phyloP scores from a whole-genome alignment of 345 rosid genomes.

The Murraya koenigii region DNA sequence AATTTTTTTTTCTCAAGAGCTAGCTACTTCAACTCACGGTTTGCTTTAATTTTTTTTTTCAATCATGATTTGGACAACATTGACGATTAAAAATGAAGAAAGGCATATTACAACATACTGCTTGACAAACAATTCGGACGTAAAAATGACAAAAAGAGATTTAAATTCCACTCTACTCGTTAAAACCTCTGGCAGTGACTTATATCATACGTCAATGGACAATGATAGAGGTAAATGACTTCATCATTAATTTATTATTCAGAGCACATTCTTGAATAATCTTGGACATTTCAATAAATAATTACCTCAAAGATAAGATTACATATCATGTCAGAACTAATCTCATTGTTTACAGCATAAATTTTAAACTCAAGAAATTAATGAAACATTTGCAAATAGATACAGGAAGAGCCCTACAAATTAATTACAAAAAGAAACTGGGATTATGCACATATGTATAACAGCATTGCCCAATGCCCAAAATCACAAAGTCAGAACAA shows the following conservation, averaged over 20 bases:
- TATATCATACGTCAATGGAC: neutral
- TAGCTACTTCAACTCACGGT: neutral
- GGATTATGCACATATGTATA: conserved; percentile 30
- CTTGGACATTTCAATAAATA: conserved; percentile 15
- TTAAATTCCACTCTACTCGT: neutral
- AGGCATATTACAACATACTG: neutral
- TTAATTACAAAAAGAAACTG: conserved; percentile 32
- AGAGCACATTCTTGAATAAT: neutral
- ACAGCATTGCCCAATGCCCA: conserved; percentile 16
- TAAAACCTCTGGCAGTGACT: neutral
- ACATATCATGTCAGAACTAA: conserved; percentile 10
- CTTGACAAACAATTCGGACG: neutral
- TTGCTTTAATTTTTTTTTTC: neutral
- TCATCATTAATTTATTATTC: neutral
- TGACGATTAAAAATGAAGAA: neutral
- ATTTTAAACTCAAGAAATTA: conserved; percentile 21
- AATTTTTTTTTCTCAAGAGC: neutral
- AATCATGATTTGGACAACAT: conserved; percentile 3
- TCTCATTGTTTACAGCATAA: conserved; percentile 14
- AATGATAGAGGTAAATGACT: neutral
- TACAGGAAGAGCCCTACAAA: conserved; percentile 15
- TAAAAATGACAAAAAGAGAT: neutral
- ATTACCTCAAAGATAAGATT: conserved; percentile 19
- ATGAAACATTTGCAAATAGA: conserved; percentile 13
- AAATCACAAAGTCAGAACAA: conserved; percentile 10